These are phyloP conservation scores for Dactylellina sp. DNA, from an alignment of 2,329 filamentous ascomycete genomes.

Conservation along the genomic window DNA sequence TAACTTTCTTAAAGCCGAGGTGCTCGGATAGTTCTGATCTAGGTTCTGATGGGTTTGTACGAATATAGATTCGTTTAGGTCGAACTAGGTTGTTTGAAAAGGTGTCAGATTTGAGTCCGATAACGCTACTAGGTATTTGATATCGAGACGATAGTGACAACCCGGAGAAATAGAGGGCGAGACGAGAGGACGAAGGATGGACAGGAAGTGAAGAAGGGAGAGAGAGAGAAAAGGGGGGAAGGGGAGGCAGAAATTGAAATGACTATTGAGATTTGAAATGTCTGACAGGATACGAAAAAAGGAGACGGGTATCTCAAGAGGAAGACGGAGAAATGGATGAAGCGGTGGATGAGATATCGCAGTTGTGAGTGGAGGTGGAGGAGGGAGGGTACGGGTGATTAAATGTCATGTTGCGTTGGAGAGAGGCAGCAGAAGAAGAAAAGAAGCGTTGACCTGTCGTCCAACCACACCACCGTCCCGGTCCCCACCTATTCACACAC, in stretches of 20 bases:
- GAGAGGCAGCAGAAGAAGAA: slow-evolving; percentile 49
- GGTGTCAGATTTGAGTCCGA: slow-evolving; percentile 40
- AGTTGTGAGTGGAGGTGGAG: slow-evolving; percentile 4
- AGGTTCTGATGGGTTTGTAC: slow-evolving; percentile 33
- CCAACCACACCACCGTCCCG: slow-evolving; percentile 25
- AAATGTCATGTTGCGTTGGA: background rate
- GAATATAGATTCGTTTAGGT: slow-evolving; percentile 24
- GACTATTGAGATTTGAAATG: background rate
- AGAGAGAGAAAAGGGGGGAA: background rate
- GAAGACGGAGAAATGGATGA: slow-evolving; percentile 26
- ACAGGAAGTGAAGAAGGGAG: slow-evolving; percentile 25
- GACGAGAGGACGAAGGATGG: slow-evolving; percentile 17
- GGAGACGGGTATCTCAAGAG: slow-evolving; percentile 26
- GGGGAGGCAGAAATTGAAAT: background rate
- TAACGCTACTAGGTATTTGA: slow-evolving; percentile 30
- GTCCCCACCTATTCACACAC: slow-evolving; percentile 8
- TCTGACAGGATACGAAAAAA: slow-evolving; percentile 5
- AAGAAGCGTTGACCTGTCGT: slow-evolving; percentile 55
- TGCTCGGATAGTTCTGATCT: slow-evolving; percentile 47
- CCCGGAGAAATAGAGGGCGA: slow-evolving; percentile 7
- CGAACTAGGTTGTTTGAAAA: slow-evolving; percentile 41
- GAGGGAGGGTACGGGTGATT: background rate
- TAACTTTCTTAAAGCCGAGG: slow-evolving; percentile 56
- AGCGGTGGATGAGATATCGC: background rate
- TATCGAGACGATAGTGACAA: slow-evolving; percentile 21